Percentiles rank a stretch among this genome's conserved stretches.
Conservation (phyloP, 1,284 basidiomycete species). For the Thecaphora thlaspeos region DNA sequence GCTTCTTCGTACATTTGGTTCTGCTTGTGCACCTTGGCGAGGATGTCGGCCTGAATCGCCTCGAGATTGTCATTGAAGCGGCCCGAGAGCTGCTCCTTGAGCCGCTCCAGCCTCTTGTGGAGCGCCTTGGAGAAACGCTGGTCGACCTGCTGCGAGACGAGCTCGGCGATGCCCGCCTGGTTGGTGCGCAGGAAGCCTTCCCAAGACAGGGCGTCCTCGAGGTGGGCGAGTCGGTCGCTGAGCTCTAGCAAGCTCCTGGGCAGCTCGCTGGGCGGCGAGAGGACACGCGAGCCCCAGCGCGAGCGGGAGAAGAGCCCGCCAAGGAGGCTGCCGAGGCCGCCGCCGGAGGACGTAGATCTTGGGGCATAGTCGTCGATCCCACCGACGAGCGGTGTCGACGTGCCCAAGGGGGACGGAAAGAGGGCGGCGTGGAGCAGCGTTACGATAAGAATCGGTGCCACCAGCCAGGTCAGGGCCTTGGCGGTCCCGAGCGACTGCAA, state of each 20-base stretch:
- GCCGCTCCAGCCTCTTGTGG: conserved; percentile 51
- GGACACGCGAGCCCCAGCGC: no score
- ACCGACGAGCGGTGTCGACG: no score
- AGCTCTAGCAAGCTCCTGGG: not conserved
- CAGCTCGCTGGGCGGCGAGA: not conserved
- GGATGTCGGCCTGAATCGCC: conserved; percentile 31
- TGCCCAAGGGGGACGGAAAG: not conserved
- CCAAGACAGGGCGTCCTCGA: conserved; percentile 3
- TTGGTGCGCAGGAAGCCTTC: conserved; percentile 4
- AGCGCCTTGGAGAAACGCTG: conserved; percentile 2
- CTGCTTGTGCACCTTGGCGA: conserved; percentile 33
- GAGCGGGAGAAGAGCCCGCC: no score
- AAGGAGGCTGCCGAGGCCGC: no score
- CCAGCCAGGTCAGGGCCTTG: not conserved
- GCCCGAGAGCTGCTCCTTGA: conserved; percentile 50
- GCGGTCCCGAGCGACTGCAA: not conserved
- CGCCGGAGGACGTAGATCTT: no score
- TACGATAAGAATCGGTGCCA: not conserved
- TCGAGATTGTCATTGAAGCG: conserved; percentile 50
- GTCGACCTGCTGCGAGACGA: not conserved
- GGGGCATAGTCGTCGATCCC: no score
- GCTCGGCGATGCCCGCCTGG: not conserved
- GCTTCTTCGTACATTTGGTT: conserved; percentile 47
- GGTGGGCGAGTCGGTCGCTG: not conserved
- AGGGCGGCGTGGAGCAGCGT: not conserved